Evolutionary conservation across 768 basidiomycete species (phyloP).

Genomic region (Amanita subjunquillea): DNA sequence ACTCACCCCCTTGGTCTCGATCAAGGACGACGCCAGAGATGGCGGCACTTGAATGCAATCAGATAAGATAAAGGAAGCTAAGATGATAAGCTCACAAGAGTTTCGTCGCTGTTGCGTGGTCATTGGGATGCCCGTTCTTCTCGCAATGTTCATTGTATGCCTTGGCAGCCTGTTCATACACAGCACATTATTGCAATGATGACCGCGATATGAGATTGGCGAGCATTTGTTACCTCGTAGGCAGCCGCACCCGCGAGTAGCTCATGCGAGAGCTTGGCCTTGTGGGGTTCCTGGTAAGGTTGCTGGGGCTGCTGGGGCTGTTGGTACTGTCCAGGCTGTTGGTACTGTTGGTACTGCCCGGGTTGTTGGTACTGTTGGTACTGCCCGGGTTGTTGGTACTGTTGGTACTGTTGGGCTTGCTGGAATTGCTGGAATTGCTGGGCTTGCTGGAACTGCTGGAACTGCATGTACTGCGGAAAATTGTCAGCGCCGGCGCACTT

Average conservation of each 20-base stretch:
- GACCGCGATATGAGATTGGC: background rate
- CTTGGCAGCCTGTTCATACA: constrained; percentile 53
- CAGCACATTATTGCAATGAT: background rate
- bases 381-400: too few relatives aligned
- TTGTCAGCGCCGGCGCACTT: background rate
- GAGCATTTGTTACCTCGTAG: constrained; percentile 35
- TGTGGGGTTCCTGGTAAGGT: constrained; percentile 32
- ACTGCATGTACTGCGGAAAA: constrained; percentile 22
- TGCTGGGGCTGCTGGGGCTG: constrained; percentile 5
- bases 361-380: too few relatives aligned
- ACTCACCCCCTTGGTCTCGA: constrained; percentile 45
- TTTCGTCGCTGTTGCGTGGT: constrained; percentile 50
- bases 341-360: too few relatives aligned
- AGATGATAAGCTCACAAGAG: constrained; percentile 23
- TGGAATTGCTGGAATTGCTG: too few relatives aligned
- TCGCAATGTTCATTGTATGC: constrained; percentile 47
- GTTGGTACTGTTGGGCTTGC: background rate
- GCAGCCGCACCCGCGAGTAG: constrained; percentile 58
- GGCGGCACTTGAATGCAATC: constrained; percentile 32
- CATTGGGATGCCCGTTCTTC: constrained; percentile 35
- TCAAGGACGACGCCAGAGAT: constrained; percentile 39
- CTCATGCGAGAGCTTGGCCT: constrained; percentile 55
- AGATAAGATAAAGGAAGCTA: background rate
- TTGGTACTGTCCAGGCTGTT: too few relatives aligned
- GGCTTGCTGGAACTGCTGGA: too few relatives aligned